These are phyloP conservation scores for Huiozyma naganishii DNA, from an alignment of 805 yeast species.

Conservation along the genomic window DNA sequence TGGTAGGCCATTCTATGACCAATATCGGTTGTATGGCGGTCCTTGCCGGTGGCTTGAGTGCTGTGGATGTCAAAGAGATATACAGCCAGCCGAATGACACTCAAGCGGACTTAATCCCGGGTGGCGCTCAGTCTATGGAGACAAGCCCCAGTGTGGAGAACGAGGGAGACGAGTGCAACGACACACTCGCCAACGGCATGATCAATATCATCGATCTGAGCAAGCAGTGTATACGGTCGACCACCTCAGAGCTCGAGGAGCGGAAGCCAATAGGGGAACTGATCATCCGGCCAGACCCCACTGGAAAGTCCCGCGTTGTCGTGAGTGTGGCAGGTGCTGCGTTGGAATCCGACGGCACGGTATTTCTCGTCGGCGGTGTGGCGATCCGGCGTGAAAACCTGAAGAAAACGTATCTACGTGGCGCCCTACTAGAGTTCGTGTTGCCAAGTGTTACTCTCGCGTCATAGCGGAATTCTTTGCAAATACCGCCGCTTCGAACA, in stretches of 20 bases:
- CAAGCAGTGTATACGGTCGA: conserved; percentile 15
- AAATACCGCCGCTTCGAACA: not conserved
- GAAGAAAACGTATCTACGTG: conserved; percentile 16
- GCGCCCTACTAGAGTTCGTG: conserved; percentile 20
- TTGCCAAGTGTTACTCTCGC: conserved; percentile 21
- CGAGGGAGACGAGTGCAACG: not conserved
- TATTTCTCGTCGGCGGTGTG: conserved; percentile 21
- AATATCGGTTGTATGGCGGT: conserved; percentile 17
- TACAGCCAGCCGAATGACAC: not conserved
- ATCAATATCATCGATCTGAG: conserved; percentile 16
- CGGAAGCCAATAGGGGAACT: not conserved
- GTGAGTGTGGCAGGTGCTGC: conserved; percentile 10
- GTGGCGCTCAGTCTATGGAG: not conserved
- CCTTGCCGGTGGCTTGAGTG: conserved; percentile 21
- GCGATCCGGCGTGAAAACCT: conserved; percentile 7
- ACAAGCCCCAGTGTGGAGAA: not conserved
- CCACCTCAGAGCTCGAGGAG: not conserved
- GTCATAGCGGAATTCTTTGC: conserved; percentile 4
- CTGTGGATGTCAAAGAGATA: conserved; percentile 14
- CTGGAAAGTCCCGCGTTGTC: conserved; percentile 1
- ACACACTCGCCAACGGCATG: conserved; percentile 8
- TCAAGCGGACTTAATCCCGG: not conserved
- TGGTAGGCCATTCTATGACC: conserved; percentile 23
- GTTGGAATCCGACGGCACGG: conserved; percentile 13
- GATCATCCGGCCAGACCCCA: not conserved